These are phyloP conservation scores for Purpureocillium takamizusanense DNA, from an alignment of 2,329 filamentous ascomycete genomes.

Conservation along the genomic window DNA sequence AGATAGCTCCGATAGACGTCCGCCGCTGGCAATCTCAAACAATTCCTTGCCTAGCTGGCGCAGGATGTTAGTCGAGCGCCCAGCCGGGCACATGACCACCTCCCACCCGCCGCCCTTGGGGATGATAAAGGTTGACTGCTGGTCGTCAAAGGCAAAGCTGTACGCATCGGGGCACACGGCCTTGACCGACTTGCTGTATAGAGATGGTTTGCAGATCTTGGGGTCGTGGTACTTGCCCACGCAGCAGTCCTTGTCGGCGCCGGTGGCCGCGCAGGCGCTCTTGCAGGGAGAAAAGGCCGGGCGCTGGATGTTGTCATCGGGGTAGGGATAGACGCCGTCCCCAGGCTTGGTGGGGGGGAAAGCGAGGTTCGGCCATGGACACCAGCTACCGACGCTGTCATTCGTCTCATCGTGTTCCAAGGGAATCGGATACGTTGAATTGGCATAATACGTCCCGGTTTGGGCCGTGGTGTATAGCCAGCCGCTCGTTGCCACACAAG, in stretches of 20 bases:
- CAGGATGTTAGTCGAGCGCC: conserved; percentile 51
- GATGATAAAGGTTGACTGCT: conserved; percentile 51
- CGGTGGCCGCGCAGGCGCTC: conserved; percentile 65
- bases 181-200: conserved; percentile 64
- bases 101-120: conserved; percentile 67
- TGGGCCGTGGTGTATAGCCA: conserved; percentile 45
- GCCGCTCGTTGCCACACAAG: conserved; percentile 64
- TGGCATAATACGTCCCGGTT: conserved; percentile 52
- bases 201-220: conserved; percentile 53
- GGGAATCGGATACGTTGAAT: conserved; percentile 56
- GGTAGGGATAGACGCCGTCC: conserved; percentile 73
- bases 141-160: conserved; percentile 60
- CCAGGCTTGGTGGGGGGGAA: conserved; percentile 59
- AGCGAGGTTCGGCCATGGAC: conserved; percentile 69
- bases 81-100: conserved; percentile 65
- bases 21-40: conserved; percentile 33
- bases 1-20: conserved; percentile 24
- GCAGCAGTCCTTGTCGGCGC: conserved; percentile 63
- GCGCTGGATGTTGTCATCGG: conserved; percentile 62
- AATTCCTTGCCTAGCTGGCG: conserved; percentile 40
- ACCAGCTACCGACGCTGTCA: conserved; percentile 56
- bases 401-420: conserved; percentile 54
- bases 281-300: conserved; percentile 71
- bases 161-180: conserved; percentile 76
- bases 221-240: conserved; percentile 58